These are phyloP conservation scores for Mimosa pudica DNA, from an alignment of 306 rosid genomes.

Conservation along the genomic window DNA sequence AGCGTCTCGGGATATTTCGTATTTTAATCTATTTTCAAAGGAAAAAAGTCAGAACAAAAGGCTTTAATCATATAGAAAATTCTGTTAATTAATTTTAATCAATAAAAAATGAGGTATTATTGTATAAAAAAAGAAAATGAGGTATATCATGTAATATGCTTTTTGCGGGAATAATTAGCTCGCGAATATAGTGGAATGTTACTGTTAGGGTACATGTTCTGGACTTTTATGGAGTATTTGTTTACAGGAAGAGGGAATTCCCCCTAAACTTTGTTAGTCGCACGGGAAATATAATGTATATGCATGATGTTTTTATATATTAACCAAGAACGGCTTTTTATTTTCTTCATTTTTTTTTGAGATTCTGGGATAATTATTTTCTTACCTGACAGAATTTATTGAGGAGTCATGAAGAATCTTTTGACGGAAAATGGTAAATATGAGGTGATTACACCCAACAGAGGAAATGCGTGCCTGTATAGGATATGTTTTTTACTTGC, in stretches of 20 bases:
- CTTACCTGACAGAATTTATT: background rate
- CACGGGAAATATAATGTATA: too few relatives aligned
- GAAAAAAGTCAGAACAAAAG: too few relatives aligned
- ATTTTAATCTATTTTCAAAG: conserved; percentile 7
- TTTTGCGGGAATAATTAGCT: background rate
- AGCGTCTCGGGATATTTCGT: background rate
- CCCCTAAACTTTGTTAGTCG: background rate
- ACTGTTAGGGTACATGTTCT: background rate
- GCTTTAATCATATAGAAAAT: too few relatives aligned
- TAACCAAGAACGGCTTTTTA: too few relatives aligned
- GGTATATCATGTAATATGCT: background rate
- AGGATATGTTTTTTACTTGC: background rate
- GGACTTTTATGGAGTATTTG: background rate
- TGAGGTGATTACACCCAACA: background rate
- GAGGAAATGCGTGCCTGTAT: background rate
- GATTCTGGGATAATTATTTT: background rate
- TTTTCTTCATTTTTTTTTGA: background rate
- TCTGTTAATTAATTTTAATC: too few relatives aligned
- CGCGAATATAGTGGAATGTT: background rate
- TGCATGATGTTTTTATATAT: background rate
- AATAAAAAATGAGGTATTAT: too few relatives aligned
- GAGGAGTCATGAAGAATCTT: background rate
- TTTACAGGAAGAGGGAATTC: too few relatives aligned
- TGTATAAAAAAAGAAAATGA: background rate
- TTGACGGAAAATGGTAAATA: background rate